phyloP scores from a whole-genome alignment of 495 filamentous ascomycete genomes.

The Talaromyces ruber region DNA sequence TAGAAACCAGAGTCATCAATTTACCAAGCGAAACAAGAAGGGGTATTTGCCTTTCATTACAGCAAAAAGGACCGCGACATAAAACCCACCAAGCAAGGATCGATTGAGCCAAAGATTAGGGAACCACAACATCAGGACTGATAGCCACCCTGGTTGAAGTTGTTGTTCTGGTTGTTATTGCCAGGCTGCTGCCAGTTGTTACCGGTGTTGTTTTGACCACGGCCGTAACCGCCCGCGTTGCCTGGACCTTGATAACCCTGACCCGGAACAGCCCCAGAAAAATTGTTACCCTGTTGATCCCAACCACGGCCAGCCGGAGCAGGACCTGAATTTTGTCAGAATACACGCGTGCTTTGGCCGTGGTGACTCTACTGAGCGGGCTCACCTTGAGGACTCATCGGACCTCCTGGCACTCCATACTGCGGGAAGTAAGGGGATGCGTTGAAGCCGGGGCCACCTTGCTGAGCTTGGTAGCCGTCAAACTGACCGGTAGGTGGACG shows the following conservation, averaged over 20 bases:
- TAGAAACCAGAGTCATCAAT: constrained; percentile 5
- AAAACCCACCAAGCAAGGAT: constrained; percentile 1
- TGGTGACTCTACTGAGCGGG: constrained; percentile 1
- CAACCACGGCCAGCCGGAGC: constrained; percentile 54
- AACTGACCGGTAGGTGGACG: constrained; percentile 81
- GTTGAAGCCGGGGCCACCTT: constrained; percentile 47
- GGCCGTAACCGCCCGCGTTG: constrained; percentile 73
- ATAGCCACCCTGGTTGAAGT: constrained; percentile 36
- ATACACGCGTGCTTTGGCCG: not conserved
- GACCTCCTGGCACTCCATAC: constrained; percentile 61
- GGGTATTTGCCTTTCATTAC: not conserved
- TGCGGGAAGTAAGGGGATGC: constrained; percentile 89
- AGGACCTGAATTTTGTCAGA: constrained; percentile 34
- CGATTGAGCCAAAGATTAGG: not conserved
- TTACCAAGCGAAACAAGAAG: not conserved
- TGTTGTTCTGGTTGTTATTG: constrained; percentile 18
- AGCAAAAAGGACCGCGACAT: not conserved
- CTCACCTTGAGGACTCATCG: constrained; percentile 64
- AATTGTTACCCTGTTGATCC: constrained; percentile 53
- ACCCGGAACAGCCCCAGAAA: constrained; percentile 46
- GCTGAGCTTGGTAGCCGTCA: constrained; percentile 70
- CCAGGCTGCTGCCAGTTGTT: constrained; percentile 58
- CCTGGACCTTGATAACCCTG: constrained; percentile 56
- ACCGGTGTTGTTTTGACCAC: constrained; percentile 66
- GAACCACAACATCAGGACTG: constrained; percentile 28